These are phyloP conservation scores for Zygnema cylindricum DNA, from an alignment of 139 green algal genomes.

Conservation along the genomic window DNA sequence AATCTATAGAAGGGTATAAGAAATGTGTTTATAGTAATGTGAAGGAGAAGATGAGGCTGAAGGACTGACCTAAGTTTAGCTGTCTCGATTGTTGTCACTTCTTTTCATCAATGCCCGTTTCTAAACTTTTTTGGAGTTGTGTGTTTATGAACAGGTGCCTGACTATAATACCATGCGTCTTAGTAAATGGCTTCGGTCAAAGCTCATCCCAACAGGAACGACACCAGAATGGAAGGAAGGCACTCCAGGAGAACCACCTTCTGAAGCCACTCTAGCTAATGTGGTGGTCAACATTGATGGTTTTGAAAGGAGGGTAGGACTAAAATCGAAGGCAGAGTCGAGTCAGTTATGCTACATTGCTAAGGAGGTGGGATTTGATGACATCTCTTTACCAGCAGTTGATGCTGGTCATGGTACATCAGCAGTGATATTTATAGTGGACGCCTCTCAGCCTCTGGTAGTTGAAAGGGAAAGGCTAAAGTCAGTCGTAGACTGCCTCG, in stretches of 20 bases:
- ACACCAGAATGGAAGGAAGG: background rate
- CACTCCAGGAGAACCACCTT: background rate
- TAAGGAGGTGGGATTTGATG: background rate
- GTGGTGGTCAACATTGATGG: background rate
- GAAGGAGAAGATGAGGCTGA: background rate
- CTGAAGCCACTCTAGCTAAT: background rate
- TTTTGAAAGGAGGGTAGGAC: background rate
- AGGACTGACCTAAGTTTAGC: background rate
- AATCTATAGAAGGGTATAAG: too few relatives aligned
- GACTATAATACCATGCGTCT: background rate
- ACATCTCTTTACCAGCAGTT: background rate
- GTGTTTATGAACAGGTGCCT: background rate
- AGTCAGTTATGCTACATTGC: constrained; percentile 1
- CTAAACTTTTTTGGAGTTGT: background rate
- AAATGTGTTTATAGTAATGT: too few relatives aligned
- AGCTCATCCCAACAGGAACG: background rate
- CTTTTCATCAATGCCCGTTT: too few relatives aligned
- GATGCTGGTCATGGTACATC: background rate
- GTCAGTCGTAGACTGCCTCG: background rate
- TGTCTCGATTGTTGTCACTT: too few relatives aligned
- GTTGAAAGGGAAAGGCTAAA: background rate
- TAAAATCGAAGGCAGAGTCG: background rate
- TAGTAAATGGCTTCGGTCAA: background rate
- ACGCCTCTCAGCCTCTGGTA: background rate
- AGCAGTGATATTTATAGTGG: constrained; percentile 5